Evolutionary conservation across 75 land plant genomes (phyloP).

Genomic region (Cunninghamia lanceolata): DNA sequence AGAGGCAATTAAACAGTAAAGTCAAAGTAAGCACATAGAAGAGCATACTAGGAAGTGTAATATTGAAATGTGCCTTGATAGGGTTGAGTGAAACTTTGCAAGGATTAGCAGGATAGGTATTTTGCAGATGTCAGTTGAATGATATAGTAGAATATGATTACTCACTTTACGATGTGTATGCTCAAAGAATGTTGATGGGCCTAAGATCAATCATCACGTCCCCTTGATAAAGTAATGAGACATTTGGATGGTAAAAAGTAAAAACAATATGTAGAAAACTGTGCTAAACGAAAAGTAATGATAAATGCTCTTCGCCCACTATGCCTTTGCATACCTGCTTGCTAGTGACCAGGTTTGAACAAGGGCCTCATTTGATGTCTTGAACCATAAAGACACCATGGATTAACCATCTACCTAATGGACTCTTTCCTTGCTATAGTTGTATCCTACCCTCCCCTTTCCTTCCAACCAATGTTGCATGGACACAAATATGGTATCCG

Average conservation of each 20-base stretch:
- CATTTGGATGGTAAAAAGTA: background rate
- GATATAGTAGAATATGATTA: background rate
- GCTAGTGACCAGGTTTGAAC: background rate
- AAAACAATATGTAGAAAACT: no score
- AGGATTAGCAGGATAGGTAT: no score
- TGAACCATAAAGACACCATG: no score
- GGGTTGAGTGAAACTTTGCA: background rate
- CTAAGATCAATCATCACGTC: background rate
- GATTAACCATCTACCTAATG: no score
- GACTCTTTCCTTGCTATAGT: no score
- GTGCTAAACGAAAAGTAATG: background rate
- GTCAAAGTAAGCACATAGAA: background rate
- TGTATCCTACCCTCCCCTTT: no score
- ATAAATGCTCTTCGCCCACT: background rate
- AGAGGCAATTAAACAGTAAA: background rate
- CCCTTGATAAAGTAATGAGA: background rate
- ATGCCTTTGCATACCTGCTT: background rate
- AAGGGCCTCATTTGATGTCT: background rate
- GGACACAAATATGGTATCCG: no score
- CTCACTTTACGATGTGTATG: background rate
- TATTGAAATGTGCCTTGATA: background rate
- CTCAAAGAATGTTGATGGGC: background rate
- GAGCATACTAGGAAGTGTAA: background rate
- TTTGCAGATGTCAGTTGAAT: background rate
- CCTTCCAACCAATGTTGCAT: no score